Base-by-base conservation (phyloP, 2,329 filamentous ascomycete species). In the Balansia obtecta region DNA sequence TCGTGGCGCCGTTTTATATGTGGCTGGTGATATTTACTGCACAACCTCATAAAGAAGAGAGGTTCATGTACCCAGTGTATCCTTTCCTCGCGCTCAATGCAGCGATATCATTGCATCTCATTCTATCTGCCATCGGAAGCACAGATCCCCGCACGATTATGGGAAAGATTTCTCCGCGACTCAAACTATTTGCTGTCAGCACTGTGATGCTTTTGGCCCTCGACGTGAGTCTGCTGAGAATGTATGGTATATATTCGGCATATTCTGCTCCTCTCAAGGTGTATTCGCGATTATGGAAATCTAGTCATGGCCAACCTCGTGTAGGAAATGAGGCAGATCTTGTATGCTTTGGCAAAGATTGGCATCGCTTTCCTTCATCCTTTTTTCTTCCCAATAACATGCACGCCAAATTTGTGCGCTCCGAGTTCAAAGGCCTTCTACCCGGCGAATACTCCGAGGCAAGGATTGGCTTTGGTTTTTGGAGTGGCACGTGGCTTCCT, bases 1-100 rank as follows among this genome's bases (percentile, higher is more conserved):
- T 95, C 57, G 73, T 91, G 49, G 70, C 80, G 0, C 93, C 93
- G 0, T 95, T 97, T 67, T 98, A 97, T 64, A 76, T 96, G 62
- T 98, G 93, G 93, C 76, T 98, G 30, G 79, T 70, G 3, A 93
- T 97, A 54, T 97, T 98, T 69, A 91, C 87, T 0, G 64, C 85
- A 9, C 93, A 98, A 63, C 88, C 93, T 15, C 93, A 98, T 70
- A 98, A 98, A 62, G 93, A 98, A 65, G 93, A 98, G 68, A 78
- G 93, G 7, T 98, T 98, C 71, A 97, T 98, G 90, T 98, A 95
- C 61, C 93, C 93, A 0, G 86, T 82, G 2, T 98, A 98, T 61
- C 93, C 93, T 1, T 88, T 91, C 55, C 74, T 98, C 38, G 85
- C 86, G 0, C 74, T 98, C 37, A 96, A 95, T 60, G 90, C 90